Base-by-base conservation (phyloP, 768 basidiomycete species). In the Mycena rosella region DNA sequence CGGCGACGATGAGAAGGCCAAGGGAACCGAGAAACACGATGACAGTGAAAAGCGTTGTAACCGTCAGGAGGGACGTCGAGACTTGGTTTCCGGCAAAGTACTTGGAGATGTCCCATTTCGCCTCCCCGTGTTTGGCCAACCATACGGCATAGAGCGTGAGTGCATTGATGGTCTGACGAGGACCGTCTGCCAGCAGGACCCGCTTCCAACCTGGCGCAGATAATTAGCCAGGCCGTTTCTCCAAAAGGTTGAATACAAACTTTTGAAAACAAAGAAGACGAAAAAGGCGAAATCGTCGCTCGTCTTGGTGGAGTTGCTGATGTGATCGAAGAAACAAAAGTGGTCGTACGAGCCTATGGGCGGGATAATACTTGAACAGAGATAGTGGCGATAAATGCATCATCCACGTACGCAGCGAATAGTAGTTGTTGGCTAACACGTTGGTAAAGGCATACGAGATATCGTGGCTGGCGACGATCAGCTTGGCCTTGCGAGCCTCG, bases 261-360 rank as follows among this genome's bases (percentile, higher is more conserved):
- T 97, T 86, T 99, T 99, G 88, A 99, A 99, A 0, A 93, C 93
- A 81, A 99, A 99, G 89, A 99, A 99, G 76, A 99, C 89, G 80
- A 98, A 99, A 86, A 99, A 99, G 36, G 97, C 96, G 80, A 99
- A 96, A 75, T 98, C 95, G 77, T 99, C 98, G 79, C 92, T 96
- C 68, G 89, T 90, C 86, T 97, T 98, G 32, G 96, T 96, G 29
- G 98, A 99, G 75, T 94, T 91, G 75, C 90, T 91, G 80, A 99
- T 98, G 73, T 98, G 96, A 73, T 94, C 91, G 78, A 99, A 99
- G 85, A 99, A 96, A 80, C 98, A 99, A 78, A 98, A 98, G 78
- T 97, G 94, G 78, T 97, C 92, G 79, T 98, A 99, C 45, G 93
- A 95, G 59, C 94, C 96, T 96, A 74, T 11, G 40, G 49, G 62